Percentiles rank a stretch among this genome's conserved stretches.
phyloP scores from a whole-genome alignment of 441 rosid genomes.

The Adansonia grandidieri region DNA sequence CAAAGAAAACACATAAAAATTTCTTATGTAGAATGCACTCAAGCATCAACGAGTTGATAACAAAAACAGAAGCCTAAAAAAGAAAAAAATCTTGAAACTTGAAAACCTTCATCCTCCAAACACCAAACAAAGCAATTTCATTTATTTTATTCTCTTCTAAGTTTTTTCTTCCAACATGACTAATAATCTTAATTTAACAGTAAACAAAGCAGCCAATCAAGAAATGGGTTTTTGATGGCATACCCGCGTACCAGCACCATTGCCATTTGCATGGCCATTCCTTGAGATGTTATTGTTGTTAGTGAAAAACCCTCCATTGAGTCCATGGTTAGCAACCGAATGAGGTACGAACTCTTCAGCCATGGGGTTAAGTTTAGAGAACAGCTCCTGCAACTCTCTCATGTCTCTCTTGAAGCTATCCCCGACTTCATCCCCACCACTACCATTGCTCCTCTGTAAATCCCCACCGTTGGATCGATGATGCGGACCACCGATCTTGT shows the following conservation, averaged over 20 bases:
- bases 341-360: slow-evolving; percentile 93
- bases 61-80: too few species aligned
- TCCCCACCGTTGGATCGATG: slow-evolving; percentile 46
- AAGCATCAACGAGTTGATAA: too few species aligned
- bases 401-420: slow-evolving; percentile 58
- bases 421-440: slow-evolving; percentile 33
- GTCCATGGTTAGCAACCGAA: slow-evolving; percentile 45
- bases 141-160: too few species aligned
- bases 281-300: slow-evolving; percentile 28
- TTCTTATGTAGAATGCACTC: too few species aligned
- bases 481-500: slow-evolving; percentile 35
- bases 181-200: background rate
- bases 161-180: background rate
- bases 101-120: too few species aligned
- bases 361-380: slow-evolving; percentile 92
- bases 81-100: background rate
- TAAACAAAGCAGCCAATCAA: background rate
- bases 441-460: slow-evolving; percentile 23
- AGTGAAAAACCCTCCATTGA: slow-evolving; percentile 46
- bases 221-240: slow-evolving; percentile 17
- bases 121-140: background rate
- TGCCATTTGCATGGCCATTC: slow-evolving; percentile 44
- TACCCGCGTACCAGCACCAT: slow-evolving; percentile 58
- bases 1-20: background rate
- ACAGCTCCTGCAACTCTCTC: slow-evolving; percentile 79